Percentiles rank a stretch among this genome's conserved stretches.
Conservation (phyloP, 345 rosid species). For the Linum lewisii region DNA sequence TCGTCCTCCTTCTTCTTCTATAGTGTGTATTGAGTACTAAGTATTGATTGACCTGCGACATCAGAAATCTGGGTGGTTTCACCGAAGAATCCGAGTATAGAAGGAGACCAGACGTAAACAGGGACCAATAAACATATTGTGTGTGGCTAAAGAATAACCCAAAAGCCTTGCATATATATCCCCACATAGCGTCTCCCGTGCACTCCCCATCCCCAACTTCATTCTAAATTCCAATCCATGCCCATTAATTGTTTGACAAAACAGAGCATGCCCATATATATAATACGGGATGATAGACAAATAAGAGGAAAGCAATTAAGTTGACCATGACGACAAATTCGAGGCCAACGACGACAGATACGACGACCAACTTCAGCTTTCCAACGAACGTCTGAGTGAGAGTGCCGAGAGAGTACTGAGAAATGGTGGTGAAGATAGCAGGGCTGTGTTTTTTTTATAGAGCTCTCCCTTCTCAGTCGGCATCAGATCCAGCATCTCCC, state of each 20-base stretch:
- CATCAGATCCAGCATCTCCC: too few relatives aligned
- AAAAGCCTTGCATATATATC: conserved; percentile 87
- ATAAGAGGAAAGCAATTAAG: too few relatives aligned
- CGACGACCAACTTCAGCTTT: conserved; percentile 72
- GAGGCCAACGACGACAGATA: conserved; percentile 85
- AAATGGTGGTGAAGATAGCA: conserved; percentile 60
- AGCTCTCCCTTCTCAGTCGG: too few relatives aligned
- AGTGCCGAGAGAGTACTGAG: conserved; percentile 86
- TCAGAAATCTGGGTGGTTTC: conserved; percentile 61
- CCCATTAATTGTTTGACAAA: too few relatives aligned
- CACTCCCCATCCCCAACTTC: conserved; percentile 97
- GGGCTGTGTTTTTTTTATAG: too few relatives aligned
- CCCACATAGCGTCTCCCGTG: conserved; percentile 87
- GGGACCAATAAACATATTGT: conserved; percentile 60
- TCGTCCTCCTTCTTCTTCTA: too few relatives aligned
- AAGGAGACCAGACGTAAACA: conserved; percentile 77
- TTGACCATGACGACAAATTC: conserved; percentile 77
- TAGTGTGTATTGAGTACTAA: too few relatives aligned
- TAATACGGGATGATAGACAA: too few relatives aligned
- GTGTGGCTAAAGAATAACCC: conserved; percentile 71
- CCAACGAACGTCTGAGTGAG: conserved; percentile 74
- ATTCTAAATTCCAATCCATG: too few relatives aligned
- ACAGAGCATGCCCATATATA: not conserved
- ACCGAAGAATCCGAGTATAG: conserved; percentile 58
- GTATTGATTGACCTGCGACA: conserved; percentile 90